Conservation (phyloP, 2,329 filamentous ascomycete genomes). For the Thermoascus crustaceus region DNA sequence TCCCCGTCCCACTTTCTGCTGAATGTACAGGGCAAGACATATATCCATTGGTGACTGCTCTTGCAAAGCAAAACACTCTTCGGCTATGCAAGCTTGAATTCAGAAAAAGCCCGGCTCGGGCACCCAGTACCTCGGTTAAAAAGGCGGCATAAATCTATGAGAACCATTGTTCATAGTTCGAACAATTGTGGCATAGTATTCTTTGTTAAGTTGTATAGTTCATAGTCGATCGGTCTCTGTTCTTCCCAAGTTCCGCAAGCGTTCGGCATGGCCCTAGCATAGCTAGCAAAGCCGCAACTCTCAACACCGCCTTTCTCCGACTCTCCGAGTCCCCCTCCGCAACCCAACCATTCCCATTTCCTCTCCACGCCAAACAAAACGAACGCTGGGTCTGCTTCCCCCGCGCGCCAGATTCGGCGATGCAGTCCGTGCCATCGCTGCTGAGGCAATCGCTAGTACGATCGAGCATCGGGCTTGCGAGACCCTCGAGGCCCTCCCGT, state of each 20-base stretch:
- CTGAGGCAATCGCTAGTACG: conserved; percentile 31
- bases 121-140: too few species aligned
- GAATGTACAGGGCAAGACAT: too few species aligned
- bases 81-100: too few species aligned
- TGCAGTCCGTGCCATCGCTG: conserved; percentile 35
- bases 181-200: too few species aligned
- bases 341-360: neutral
- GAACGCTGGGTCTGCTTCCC: conserved; percentile 12
- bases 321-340: neutral
- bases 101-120: too few species aligned
- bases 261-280: conserved; percentile 1
- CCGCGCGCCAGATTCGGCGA: conserved; percentile 20
- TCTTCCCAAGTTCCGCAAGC: neutral
- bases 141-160: too few species aligned
- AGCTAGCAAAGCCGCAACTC: neutral
- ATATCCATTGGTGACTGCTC: too few species aligned
- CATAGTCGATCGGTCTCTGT: too few species aligned
- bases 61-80: too few species aligned
- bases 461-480: conserved; percentile 18
- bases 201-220: too few species aligned
- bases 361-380: conserved; percentile 8
- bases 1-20: too few species aligned
- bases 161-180: too few species aligned
- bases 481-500: conserved; percentile 15
- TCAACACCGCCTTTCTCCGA: neutral